phyloP scores from a whole-genome alignment of 768 basidiomycete species.

The Omphalotus guepiniiformis region DNA sequence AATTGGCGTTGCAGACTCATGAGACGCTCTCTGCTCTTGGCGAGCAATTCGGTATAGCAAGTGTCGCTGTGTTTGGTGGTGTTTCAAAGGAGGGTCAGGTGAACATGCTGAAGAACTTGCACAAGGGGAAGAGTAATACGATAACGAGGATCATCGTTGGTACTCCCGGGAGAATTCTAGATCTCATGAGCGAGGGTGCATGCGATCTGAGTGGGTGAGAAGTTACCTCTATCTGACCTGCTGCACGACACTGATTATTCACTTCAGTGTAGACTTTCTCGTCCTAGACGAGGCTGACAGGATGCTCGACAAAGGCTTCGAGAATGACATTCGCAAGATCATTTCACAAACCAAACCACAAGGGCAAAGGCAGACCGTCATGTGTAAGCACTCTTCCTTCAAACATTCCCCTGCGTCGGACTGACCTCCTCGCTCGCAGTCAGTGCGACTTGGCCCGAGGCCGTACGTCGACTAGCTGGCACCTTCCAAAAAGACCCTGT shows the following conservation, averaged over 20 bases:
- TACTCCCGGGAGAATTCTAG: conserved; percentile 90
- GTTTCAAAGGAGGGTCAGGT: conserved; percentile 86
- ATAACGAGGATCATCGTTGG: conserved; percentile 83
- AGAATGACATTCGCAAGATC: conserved; percentile 93
- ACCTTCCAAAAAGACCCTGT: conserved; percentile 85
- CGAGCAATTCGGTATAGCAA: conserved; percentile 66
- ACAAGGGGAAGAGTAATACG: conserved; percentile 39
- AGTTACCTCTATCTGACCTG: not conserved
- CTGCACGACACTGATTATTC: conserved; percentile 2
- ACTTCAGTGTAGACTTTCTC: conserved; percentile 73
- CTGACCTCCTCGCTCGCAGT: conserved; percentile 41
- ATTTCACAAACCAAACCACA: conserved; percentile 70
- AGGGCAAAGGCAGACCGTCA: conserved; percentile 81
- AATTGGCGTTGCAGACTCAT: conserved; percentile 94
- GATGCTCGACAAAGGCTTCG: conserved; percentile 98
- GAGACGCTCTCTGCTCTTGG: conserved; percentile 75
- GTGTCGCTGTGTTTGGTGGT: conserved; percentile 93
- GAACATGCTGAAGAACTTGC: conserved; percentile 53
- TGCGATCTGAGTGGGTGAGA: conserved; percentile 77
- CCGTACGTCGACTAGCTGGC: conserved; percentile 82
- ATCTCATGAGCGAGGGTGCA: conserved; percentile 83
- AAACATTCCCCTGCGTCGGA: not conserved
- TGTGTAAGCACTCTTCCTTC: conserved; percentile 62
- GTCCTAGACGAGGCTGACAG: conserved; percentile 98
- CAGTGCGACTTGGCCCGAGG: conserved; percentile 98